phyloP scores from a whole-genome alignment of 306 rosid genomes.

The Vigna hirtella region DNA sequence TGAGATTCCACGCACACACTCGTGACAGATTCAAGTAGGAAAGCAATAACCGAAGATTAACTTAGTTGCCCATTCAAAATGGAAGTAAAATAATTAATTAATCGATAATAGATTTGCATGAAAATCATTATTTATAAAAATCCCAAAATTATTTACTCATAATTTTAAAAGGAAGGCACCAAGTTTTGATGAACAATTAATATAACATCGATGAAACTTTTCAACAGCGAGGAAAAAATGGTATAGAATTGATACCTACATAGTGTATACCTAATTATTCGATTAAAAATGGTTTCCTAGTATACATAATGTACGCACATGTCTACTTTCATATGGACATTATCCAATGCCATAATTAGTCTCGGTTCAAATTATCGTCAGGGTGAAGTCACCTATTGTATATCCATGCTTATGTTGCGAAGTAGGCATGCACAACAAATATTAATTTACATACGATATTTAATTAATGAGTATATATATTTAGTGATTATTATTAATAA shows the following conservation, averaged over 20 bases:
- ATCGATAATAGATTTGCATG: constrained; percentile 1
- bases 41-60: neutral
- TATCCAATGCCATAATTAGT: constrained; percentile 44
- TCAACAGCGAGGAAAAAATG: constrained; percentile 8
- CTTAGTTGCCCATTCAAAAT: neutral
- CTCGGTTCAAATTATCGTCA: constrained; percentile 43
- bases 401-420: neutral
- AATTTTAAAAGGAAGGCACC: constrained; percentile 34
- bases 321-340: constrained; percentile 39
- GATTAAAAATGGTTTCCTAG: constrained; percentile 17
- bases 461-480: constrained; percentile 15
- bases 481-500: constrained; percentile 37
- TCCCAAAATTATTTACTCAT: constrained; percentile 25
- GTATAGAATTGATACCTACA: constrained; percentile 3
- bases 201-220: constrained; percentile 38
- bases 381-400: constrained; percentile 44
- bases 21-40: neutral
- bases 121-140: constrained; percentile 7
- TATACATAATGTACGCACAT: neutral
- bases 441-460: constrained; percentile 23
- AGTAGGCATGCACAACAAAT: constrained; percentile 45
- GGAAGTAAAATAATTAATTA: neutral
- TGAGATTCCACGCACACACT: no score
- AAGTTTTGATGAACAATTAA: neutral
- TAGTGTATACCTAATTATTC: constrained; percentile 27